Percentiles rank a stretch among this genome's conserved stretches.
Evolutionary conservation across 176 grass and related monocot genomes (phyloP).

Genomic region (Typha latifolia): DNA sequence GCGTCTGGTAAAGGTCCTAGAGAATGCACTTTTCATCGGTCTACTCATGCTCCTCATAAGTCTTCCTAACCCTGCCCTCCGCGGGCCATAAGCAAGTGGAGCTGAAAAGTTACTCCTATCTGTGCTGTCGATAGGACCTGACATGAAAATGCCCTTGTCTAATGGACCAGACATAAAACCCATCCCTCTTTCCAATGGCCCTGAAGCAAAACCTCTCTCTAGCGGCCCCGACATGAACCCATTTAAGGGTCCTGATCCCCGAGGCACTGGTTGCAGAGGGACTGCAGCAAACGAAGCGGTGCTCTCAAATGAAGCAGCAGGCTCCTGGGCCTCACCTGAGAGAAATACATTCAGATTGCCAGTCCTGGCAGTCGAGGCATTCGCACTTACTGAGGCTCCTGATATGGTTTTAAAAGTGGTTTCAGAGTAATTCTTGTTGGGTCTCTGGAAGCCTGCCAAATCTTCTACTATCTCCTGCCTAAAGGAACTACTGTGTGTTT

Average conservation of each 20-base stretch:
- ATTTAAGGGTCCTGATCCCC: constrained; percentile 58
- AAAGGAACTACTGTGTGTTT: constrained; percentile 63
- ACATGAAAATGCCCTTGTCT: constrained; percentile 82
- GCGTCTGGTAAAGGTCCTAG: constrained; percentile 37
- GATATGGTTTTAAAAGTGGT: constrained; percentile 76
- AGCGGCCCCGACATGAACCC: constrained; percentile 82
- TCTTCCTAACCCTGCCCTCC: constrained; percentile 41
- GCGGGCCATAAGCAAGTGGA: constrained; percentile 53
- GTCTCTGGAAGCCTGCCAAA: constrained; percentile 24
- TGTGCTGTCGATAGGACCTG: constrained; percentile 55
- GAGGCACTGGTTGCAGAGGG: constrained; percentile 62
- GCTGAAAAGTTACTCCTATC: constrained; percentile 67
- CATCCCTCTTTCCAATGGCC: constrained; percentile 46
- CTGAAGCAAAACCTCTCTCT: constrained; percentile 68
- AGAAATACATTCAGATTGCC: constrained; percentile 50
- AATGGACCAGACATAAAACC: constrained; percentile 65
- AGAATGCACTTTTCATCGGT: constrained; percentile 54
- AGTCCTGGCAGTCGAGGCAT: constrained; percentile 60
- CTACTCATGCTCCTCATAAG: constrained; percentile 77
- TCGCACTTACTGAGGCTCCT: constrained; percentile 79
- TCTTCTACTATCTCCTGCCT: constrained; percentile 42
- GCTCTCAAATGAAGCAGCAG: constrained; percentile 73
- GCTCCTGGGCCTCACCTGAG: constrained; percentile 39
- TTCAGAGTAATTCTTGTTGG: constrained; percentile 47
- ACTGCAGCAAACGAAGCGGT: constrained; percentile 66